These are phyloP conservation scores for Aspergillus ellipticus DNA, from an alignment of 495 filamentous ascomycete species.

Conservation along the genomic window DNA sequence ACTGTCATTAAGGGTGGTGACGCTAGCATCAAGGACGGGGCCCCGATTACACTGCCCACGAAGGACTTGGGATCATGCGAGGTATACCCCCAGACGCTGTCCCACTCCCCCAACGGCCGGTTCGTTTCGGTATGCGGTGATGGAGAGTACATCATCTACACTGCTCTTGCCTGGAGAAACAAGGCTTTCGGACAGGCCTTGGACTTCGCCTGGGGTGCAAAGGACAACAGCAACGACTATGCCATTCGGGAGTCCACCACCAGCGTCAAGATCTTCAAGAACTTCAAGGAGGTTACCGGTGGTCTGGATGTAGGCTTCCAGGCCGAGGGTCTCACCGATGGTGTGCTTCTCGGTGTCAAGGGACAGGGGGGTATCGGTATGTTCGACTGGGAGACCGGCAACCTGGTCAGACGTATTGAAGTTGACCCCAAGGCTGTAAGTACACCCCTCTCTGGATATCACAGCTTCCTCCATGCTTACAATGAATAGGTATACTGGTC, in stretches of 20 bases:
- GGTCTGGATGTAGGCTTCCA: conserved; percentile 95
- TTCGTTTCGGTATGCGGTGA: conserved; percentile 97
- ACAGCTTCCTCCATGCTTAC: conserved; percentile 3
- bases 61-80: conserved; percentile 96
- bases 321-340: conserved; percentile 85
- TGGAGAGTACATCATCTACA: conserved; percentile 98
- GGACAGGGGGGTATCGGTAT: conserved; percentile 92
- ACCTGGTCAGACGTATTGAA: conserved; percentile 88
- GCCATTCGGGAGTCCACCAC: conserved; percentile 91
- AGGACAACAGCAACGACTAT: conserved; percentile 98
- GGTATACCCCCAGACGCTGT: conserved; percentile 89
- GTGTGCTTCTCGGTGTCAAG: conserved; percentile 90
- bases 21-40: conserved; percentile 77
- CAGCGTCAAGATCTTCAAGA: conserved; percentile 94
- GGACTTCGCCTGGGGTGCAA: conserved; percentile 96
- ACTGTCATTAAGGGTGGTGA: conserved; percentile 93
- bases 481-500: conserved; percentile 84
- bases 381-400: conserved; percentile 92
- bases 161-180: conserved; percentile 93
- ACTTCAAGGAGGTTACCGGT: conserved; percentile 89
- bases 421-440: conserved; percentile 79
- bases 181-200: conserved; percentile 93
- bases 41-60: conserved; percentile 76
- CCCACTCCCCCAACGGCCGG: conserved; percentile 94
- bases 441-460: background rate